Base-by-base conservation (phyloP, 352 stramenopile genomes). In the Hyphochytrium catenoides region DNA sequence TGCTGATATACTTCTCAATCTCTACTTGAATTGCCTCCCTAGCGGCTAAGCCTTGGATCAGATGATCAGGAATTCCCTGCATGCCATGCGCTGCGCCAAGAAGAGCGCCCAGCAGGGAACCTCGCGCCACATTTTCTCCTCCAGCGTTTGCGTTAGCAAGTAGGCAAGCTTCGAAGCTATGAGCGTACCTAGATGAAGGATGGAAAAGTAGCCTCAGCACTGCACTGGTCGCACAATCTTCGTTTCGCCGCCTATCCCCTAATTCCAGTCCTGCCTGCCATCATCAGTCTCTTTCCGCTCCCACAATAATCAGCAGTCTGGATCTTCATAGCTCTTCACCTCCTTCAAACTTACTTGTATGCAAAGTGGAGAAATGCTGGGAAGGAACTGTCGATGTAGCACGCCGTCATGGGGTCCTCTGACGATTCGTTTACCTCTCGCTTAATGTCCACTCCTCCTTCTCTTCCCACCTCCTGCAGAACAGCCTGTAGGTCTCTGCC, bases 111-210 rank as follows among this genome's bases (percentile, higher is more conserved):
- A 82, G 36, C 1, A 64, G 23, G 2, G 62, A 54, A 14, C 58
- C 67, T 19, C 59, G 44, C 44, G 68, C 62, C 4, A 78, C 65
- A 54, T 83, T 83, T 40, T 83, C 68, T 30, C 68, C 68, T 14
- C 68, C 68, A 0, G 57, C 54, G 46, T 81, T 83, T 22, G 63
- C 63, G 51, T 72, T 79, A 8, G 51, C 50, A 3, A 79, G 30
- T 1, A 83, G 38, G 7, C 47, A 65, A 8, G 44, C 37, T 51
- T 55, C 46, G 16, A 34, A 15, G 25, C 48, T 60, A 24, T 41
- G 38, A 14, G 34, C 34, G n/a, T 40, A 74, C 46, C 72, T 83
- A 36, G 51, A 48, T 14, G 67, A 36, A 45, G 73, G 67, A 28
- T 66, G 47, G 5, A 78, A 37, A 0, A 66, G 40, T 6, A n/a